Percentiles rank a stretch among this genome's conserved stretches.
Evolutionary conservation across 73 alveolate genomes (phyloP).

Genomic region (Loxodes magnus): DNA sequence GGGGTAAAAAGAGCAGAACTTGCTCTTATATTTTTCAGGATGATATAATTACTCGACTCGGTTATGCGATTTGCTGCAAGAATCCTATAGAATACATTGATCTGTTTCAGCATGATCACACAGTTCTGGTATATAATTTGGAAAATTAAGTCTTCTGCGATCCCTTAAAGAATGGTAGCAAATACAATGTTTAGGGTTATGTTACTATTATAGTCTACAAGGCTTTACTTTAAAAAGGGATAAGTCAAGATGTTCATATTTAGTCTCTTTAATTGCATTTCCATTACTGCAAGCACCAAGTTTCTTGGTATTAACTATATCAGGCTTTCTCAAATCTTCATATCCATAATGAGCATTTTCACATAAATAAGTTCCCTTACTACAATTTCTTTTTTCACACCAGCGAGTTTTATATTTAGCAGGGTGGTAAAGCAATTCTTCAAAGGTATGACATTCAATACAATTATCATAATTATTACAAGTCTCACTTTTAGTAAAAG

Average conservation of each 20-base stretch:
- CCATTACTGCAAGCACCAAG: no score
- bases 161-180: conserved; percentile 60
- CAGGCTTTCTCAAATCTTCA: conserved; percentile 9
- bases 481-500: background rate
- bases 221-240: conserved; percentile 47
- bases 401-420: background rate
- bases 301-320: no score
- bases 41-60: conserved; percentile 77
- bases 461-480: conserved; percentile 15
- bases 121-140: conserved; percentile 43
- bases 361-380: conserved; percentile 10
- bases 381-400: conserved; percentile 14
- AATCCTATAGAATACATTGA: conserved; percentile 56
- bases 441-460: conserved; percentile 11
- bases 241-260: conserved; percentile 50
- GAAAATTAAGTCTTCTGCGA: conserved; percentile 50
- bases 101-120: conserved; percentile 49
- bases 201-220: conserved; percentile 40
- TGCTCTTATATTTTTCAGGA: conserved; percentile 71
- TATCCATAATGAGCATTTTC: conserved; percentile 9
- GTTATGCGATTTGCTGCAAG: conserved; percentile 63
- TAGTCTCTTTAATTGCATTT: no score
- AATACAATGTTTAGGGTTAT: conserved; percentile 63
- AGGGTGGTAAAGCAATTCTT: conserved; percentile 21
- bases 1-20: conserved; percentile 69